A percentile compares a stretch with the other conserved stretches of the same genome.
Evolutionary conservation across 1,284 basidiomycete genomes (phyloP).

Genomic region (Leccinum subrobustum): DNA sequence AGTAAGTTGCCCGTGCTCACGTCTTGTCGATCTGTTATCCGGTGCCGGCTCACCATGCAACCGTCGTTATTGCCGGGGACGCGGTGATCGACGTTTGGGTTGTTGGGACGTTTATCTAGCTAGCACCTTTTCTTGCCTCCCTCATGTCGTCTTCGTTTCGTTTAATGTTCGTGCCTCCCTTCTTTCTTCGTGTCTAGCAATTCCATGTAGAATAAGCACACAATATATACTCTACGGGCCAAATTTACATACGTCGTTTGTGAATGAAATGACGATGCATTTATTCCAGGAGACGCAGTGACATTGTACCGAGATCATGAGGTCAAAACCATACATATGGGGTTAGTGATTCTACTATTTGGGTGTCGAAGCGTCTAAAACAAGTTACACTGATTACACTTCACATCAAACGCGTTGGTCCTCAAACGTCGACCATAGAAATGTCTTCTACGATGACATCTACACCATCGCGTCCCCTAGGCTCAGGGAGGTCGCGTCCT

Average conservation of each 20-base stretch:
- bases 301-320: neutral
- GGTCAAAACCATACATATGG: neutral
- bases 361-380: neutral
- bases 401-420: neutral
- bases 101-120: slow-evolving; percentile 19
- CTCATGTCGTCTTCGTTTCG: slow-evolving; percentile 10
- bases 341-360: neutral
- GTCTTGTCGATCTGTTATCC: slow-evolving; percentile 13
- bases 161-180: slow-evolving; percentile 6
- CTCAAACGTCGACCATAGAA: neutral
- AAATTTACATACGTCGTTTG: neutral
- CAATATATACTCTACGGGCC: slow-evolving; percentile 14
- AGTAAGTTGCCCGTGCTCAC: slow-evolving; percentile 33
- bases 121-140: slow-evolving; percentile 28
- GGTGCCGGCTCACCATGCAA: slow-evolving; percentile 9
- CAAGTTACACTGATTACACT: neutral
- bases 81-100: slow-evolving; percentile 2
- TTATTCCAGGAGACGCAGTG: neutral
- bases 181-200: slow-evolving; percentile 28
- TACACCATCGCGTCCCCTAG: slow-evolving; percentile 13
- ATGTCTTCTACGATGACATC: slow-evolving; percentile 12
- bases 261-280: slow-evolving; percentile 5
- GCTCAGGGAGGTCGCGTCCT: slow-evolving; percentile 16
- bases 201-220: slow-evolving; percentile 37
- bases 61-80: slow-evolving; percentile 8